Percentiles rank a stretch among this genome's conserved stretches.
Evolutionary conservation across 1,139 yeast species (phyloP).

Genomic region (Pneumocystis oryctolagi): DNA sequence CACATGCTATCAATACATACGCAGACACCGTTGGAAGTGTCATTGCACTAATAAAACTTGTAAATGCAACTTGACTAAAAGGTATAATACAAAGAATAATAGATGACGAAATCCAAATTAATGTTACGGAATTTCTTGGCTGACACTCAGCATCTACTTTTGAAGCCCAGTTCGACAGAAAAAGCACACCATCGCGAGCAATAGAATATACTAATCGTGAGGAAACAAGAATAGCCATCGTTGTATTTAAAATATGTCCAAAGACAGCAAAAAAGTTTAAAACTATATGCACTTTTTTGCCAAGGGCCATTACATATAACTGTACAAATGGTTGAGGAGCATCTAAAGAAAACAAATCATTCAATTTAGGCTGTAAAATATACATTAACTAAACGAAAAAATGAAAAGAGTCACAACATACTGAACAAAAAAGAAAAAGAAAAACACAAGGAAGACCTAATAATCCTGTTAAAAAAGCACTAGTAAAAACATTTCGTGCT

Average conservation of each 20-base stretch:
- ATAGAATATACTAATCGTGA: constrained; percentile 20
- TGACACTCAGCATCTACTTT: constrained; percentile 16
- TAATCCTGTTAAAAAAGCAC: constrained; percentile 40
- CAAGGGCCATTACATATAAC: constrained; percentile 20
- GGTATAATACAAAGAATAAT: constrained; percentile 18
- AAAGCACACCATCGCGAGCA: constrained; percentile 21
- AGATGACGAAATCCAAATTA: constrained; percentile 19
- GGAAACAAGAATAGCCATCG: constrained; percentile 20
- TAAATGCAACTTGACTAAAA: constrained; percentile 20
- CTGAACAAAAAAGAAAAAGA: constrained; percentile 32
- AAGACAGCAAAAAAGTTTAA: constrained; percentile 18
- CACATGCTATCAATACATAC: constrained; percentile 17
- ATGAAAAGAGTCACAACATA: background rate
- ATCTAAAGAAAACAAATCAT: constrained; percentile 22
- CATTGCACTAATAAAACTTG: constrained; percentile 19
- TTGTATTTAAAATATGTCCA: constrained; percentile 16
- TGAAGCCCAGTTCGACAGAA: constrained; percentile 21
- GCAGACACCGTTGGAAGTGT: constrained; percentile 21
- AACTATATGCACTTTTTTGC: constrained; percentile 18
- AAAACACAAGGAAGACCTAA: constrained; percentile 39
- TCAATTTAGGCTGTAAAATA: constrained; percentile 26
- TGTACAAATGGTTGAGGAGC: constrained; percentile 21
- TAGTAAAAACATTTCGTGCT: constrained; percentile 41
- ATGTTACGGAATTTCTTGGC: constrained; percentile 19
- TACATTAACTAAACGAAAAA: background rate